These are phyloP conservation scores for Calocybe gangraenosa DNA, from an alignment of 768 basidiomycete species.

Conservation along the genomic window DNA sequence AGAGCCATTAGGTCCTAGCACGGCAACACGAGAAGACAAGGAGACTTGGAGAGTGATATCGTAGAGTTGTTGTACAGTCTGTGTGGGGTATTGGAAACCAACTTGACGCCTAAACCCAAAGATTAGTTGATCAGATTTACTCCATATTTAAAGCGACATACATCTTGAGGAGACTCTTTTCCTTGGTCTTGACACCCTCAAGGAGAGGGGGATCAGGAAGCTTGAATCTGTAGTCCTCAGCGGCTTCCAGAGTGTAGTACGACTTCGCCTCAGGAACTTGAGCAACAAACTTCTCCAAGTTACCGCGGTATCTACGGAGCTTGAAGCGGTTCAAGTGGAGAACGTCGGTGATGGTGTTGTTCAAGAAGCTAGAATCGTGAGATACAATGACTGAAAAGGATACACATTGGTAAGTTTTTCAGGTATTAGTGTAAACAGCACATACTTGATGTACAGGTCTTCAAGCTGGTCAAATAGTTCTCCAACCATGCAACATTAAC, in stretches of 20 bases:
- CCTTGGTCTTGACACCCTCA: constrained; percentile 99
- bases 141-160: constrained; percentile 15
- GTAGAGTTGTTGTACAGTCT: constrained; percentile 84
- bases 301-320: constrained; percentile 91
- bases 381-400: constrained; percentile 82
- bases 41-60: constrained; percentile 97
- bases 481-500: constrained; percentile 98
- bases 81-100: constrained; percentile 92
- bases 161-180: constrained; percentile 96
- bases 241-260: constrained; percentile 94
- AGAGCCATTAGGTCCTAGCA: constrained; percentile 98
- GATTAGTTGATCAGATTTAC: background rate
- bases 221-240: constrained; percentile 98
- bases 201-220: constrained; percentile 95
- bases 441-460: constrained; percentile 87
- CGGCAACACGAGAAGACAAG: constrained; percentile 94
- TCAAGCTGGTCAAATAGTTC: constrained; percentile 84
- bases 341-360: constrained; percentile 97
- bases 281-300: constrained; percentile 92
- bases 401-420: too few species aligned
- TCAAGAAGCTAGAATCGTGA: constrained; percentile 96
- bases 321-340: constrained; percentile 99
- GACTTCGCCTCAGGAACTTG: constrained; percentile 95
- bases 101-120: constrained; percentile 61
- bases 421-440: too few species aligned